These are phyloP conservation scores for Cyclotella baltica DNA, from an alignment of 108 stramenopile species.

Conservation along the genomic window DNA sequence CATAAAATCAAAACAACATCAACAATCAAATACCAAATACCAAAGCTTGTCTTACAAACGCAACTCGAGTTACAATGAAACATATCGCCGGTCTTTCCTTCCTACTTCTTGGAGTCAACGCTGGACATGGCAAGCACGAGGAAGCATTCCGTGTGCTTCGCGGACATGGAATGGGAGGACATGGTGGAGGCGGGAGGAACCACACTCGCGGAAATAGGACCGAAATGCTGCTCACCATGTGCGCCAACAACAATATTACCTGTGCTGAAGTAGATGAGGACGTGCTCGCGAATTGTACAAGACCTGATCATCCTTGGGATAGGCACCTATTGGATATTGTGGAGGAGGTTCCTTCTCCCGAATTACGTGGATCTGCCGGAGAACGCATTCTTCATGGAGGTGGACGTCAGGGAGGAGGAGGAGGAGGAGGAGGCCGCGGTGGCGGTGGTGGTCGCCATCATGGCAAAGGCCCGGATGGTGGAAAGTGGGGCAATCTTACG, in stretches of 20 bases:
- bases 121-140: not conserved
- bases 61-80: too few species aligned
- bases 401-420: not conserved
- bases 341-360: not conserved
- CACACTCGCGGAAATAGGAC: not conserved
- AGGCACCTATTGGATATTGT: not conserved
- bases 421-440: too few species aligned
- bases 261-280: not conserved
- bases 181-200: not conserved
- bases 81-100: not conserved
- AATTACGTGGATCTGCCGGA: not conserved
- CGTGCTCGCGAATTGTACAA: conserved; percentile 5
- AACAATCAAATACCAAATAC: not conserved
- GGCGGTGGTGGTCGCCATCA: not conserved
- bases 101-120: conserved; percentile 3
- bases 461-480: not conserved
- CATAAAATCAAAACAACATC: not conserved
- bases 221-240: not conserved
- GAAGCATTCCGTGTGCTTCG: conserved; percentile 6
- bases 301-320: not conserved
- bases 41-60: not conserved
- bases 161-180: not conserved
- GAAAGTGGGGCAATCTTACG: conserved; percentile 13
- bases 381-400: not conserved
- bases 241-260: not conserved